Evolutionary conservation across 75 land plant genomes (phyloP).

Genomic region (Chamaecyparis obtusa): DNA sequence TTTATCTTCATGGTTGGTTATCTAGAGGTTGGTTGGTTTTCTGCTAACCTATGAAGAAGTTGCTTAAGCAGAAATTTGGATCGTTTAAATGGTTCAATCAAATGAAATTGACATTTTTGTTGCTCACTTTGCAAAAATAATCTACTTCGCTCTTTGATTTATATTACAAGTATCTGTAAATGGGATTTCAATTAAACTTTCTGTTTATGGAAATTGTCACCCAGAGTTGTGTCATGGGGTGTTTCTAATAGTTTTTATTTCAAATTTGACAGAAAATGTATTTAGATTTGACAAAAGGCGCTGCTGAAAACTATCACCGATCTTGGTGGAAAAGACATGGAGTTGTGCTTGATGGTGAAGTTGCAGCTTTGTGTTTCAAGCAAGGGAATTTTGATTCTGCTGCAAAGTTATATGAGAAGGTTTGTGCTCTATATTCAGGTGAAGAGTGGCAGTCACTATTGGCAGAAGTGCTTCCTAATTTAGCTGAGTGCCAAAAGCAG

Average conservation of each 20-base stretch:
- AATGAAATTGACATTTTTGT: neutral
- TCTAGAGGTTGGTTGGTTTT: neutral
- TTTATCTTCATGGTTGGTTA: neutral
- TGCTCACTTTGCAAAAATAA: neutral
- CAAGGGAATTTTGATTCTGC: conserved; percentile 83
- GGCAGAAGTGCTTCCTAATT: conserved; percentile 88
- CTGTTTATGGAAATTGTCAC: neutral
- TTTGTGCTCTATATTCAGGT: conserved; percentile 93
- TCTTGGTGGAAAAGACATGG: conserved; percentile 99
- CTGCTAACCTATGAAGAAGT: neutral
- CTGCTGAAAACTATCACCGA: conserved; percentile 93
- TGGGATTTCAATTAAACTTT: neutral
- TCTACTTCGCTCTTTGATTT: neutral
- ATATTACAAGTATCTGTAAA: neutral
- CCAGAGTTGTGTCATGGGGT: neutral
- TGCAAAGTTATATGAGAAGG: conserved; percentile 95
- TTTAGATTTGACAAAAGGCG: conserved; percentile 90
- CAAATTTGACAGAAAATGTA: conserved; percentile 63
- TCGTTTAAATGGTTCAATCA: neutral
- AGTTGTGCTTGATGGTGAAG: conserved; percentile 96
- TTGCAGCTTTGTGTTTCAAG: conserved; percentile 70
- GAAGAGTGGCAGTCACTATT: conserved; percentile 95
- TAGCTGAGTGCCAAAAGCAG: conserved; percentile 93
- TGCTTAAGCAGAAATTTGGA: neutral
- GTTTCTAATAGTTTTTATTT: neutral